Evolutionary conservation across 352 stramenopile genomes (phyloP).

Genomic region (Phytophthora uliginosa): DNA sequence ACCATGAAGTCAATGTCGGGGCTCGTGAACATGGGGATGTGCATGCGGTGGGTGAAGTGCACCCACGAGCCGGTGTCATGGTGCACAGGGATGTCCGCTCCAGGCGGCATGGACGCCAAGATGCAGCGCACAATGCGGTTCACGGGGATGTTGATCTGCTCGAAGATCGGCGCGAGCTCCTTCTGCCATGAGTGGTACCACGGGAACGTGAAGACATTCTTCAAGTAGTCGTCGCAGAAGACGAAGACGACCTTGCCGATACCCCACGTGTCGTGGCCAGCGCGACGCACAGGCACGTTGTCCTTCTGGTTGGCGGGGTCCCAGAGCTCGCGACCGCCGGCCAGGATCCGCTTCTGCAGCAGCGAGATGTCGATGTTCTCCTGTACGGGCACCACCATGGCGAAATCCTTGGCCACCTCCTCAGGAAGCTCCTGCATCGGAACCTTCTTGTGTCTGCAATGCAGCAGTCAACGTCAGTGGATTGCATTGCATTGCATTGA

Average conservation of each 20-base stretch:
- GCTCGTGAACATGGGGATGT: conserved; percentile 96
- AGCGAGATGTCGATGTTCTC: conserved; percentile 69
- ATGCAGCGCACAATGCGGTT: conserved; percentile 95
- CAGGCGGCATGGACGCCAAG: conserved; percentile 96
- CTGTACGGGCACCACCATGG: conserved; percentile 71
- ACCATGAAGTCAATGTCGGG: conserved; percentile 83
- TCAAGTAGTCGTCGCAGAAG: conserved; percentile 99
- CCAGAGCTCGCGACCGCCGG: conserved; percentile 64
- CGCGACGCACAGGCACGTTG: conserved; percentile 94
- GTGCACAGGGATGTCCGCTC: conserved; percentile 96
- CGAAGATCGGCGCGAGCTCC: conserved; percentile 90
- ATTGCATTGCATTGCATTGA: background rate
- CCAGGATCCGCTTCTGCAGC: conserved; percentile 69
- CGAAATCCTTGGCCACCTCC: conserved; percentile 44
- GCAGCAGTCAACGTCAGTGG: background rate
- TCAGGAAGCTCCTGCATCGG: conserved; percentile 68
- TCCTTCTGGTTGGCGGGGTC: conserved; percentile 73
- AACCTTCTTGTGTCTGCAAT: conserved; percentile 76
- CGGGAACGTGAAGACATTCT: conserved; percentile 96
- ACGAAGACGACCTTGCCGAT: conserved; percentile 99
- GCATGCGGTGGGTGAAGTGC: conserved; percentile 96
- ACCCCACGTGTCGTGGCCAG: conserved; percentile 98
- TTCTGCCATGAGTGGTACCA: conserved; percentile 92
- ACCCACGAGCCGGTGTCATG: conserved; percentile 99
- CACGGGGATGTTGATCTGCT: conserved; percentile 88